These are phyloP conservation scores for Tetrapyrgos nigripes DNA, from an alignment of 1,284 basidiomycete genomes.

Conservation along the genomic window DNA sequence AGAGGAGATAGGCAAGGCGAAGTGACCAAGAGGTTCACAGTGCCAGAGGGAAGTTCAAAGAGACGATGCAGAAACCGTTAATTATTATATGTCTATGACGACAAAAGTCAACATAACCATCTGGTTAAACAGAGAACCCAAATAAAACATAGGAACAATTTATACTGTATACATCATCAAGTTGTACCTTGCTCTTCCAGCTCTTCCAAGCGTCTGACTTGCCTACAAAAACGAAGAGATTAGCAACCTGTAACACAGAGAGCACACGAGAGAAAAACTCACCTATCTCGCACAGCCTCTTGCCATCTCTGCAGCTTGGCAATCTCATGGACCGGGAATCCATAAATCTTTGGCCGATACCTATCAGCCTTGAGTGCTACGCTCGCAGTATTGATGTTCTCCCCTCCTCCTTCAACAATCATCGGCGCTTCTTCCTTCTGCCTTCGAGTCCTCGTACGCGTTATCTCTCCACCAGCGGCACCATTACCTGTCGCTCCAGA, in stretches of 20 bases:
- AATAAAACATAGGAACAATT: background rate
- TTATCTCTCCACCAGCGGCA: constrained; percentile 17
- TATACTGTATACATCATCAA: background rate
- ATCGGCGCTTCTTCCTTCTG: constrained; percentile 59
- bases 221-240: constrained; percentile 3
- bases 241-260: background rate
- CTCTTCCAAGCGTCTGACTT: constrained; percentile 18
- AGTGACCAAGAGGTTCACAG: too few species aligned
- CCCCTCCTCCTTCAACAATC: constrained; percentile 61
- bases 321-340: constrained; percentile 92
- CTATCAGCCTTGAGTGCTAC: constrained; percentile 89
- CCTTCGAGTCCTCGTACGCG: constrained; percentile 43
- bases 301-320: constrained; percentile 95
- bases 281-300: constrained; percentile 87
- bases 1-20: too few species aligned
- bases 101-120: background rate
- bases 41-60: too few species aligned
- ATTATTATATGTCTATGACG: too few species aligned
- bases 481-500: constrained; percentile 1
- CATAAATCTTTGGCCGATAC: constrained; percentile 91
- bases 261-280: too few species aligned
- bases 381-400: constrained; percentile 73
- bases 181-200: constrained; percentile 10
- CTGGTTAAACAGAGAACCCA: background rate
- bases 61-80: too few species aligned